Percentiles rank a stretch among this genome's conserved stretches.
These are phyloP conservation scores for Ophiocordyceps sinensis DNA, from an alignment of 2,329 filamentous ascomycete species.

Conservation along the genomic window DNA sequence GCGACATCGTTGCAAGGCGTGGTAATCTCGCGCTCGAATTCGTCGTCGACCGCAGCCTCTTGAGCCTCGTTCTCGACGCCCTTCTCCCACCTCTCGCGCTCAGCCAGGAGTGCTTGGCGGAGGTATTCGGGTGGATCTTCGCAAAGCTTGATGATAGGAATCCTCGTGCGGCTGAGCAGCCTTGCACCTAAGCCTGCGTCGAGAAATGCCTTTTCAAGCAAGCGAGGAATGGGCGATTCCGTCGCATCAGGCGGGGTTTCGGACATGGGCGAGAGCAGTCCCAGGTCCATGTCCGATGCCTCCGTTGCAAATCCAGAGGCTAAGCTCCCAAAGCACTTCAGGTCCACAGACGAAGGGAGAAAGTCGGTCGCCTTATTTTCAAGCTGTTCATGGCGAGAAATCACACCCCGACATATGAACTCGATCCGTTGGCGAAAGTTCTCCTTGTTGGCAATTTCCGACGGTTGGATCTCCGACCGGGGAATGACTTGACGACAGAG, in stretches of 20 bases:
- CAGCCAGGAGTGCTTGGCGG: constrained; percentile 43
- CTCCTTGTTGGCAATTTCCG: constrained; percentile 58
- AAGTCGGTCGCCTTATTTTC: constrained; percentile 28
- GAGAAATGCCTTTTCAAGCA: constrained; percentile 63
- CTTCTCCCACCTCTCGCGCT: constrained; percentile 58
- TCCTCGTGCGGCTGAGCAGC: constrained; percentile 61
- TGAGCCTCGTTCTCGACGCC: constrained; percentile 28
- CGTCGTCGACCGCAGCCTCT: constrained; percentile 18
- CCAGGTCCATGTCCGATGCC: constrained; percentile 83
- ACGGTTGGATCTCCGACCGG: constrained; percentile 44
- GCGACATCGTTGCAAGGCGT: constrained; percentile 12
- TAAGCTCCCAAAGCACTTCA: constrained; percentile 72
- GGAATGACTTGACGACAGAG: constrained; percentile 31
- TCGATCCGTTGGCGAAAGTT: constrained; percentile 52
- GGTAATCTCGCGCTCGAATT: constrained; percentile 14
- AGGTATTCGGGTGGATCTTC: constrained; percentile 51
- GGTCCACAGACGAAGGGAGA: constrained; percentile 40
- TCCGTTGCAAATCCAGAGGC: constrained; percentile 76
- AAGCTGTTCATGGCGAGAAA: constrained; percentile 36
- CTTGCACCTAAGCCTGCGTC: constrained; percentile 60
- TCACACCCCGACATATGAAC: constrained; percentile 43
- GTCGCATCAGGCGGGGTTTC: constrained; percentile 34
- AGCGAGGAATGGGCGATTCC: constrained; percentile 51
- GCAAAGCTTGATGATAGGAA: constrained; percentile 82
- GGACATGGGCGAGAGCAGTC: constrained; percentile 53